Evolutionary conservation across 345 rosid species (phyloP), one percentile per base, ranked within the genome.

Genomic region (Zanthoxylum bungeanum): DNA sequence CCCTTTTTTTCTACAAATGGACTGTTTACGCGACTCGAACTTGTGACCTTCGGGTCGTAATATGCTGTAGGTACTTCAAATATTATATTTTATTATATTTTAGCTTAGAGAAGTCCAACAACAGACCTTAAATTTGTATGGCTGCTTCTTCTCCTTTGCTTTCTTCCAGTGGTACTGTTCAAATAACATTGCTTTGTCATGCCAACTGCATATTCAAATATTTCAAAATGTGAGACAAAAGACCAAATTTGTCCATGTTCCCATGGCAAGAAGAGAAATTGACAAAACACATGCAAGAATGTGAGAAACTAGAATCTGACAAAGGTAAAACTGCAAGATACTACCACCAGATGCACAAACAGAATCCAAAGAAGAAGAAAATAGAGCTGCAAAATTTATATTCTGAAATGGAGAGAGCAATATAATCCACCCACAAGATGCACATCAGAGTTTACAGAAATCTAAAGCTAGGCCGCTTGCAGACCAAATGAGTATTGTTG

Each of bases 81-180:
- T 28, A 50, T 9, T n/a, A 21, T 21, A 37, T 39, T 49, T 47
- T 31, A 50, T 16, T 30, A 40, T 28, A 69, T 58, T 50, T 76
- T 44, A 40, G 56, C 47, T 55, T 9, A 9, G 61, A 30, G 19
- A 22, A 53, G 17, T 16, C 25, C 19, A 64, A 49, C 33, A 66
- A 7, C 52, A 37, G 72, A 93, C 98, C 96, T 83, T 85, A 76
- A 89, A 91, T 69, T 91, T 84, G 53, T 93, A 93, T 24, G 91
- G 96, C 84, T 89, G 81, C 0, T 85, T 86, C 88, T 88, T 86
- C 4, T 83, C 87, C 85, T 50, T 80, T 11, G 97, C 96, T 73
- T 89, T 82, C 80, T 91, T 89, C 96, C 97, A 93, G 66, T 88
- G 96, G 65, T 91, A 61, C 25, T 91, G 98, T 85, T 91, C 98